Evolutionary conservation across 176 grass and related monocot genomes (phyloP).

Genomic region (Oryza australiensis): DNA sequence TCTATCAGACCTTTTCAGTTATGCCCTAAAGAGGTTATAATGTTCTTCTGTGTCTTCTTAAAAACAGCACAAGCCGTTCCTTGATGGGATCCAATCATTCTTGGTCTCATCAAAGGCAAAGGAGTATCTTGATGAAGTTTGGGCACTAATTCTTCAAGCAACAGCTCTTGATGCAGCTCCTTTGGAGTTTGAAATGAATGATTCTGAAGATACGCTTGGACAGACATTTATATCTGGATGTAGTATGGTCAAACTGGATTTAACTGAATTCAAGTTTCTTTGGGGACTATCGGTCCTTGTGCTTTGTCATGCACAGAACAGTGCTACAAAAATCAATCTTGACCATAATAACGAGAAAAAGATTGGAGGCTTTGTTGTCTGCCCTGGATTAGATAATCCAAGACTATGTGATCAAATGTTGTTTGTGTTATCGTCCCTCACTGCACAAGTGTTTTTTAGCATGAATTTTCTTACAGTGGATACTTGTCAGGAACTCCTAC

Average conservation of each 20-base stretch:
- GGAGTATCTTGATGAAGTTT: conserved; percentile 78
- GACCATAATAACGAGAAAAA: conserved; percentile 32
- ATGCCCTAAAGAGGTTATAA: conserved; percentile 2
- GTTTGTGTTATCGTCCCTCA: conserved; percentile 61
- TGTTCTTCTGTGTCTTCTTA: conserved; percentile 27
- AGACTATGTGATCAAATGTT: conserved; percentile 61
- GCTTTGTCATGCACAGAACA: conserved; percentile 60
- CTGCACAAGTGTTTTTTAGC: conserved; percentile 76
- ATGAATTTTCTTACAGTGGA: conserved; percentile 61
- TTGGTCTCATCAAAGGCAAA: conserved; percentile 85
- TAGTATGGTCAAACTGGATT: conserved; percentile 78
- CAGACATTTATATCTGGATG: conserved; percentile 69
- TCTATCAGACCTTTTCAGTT: conserved; percentile 27
- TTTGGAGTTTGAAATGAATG: conserved; percentile 49
- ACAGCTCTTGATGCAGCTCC: conserved; percentile 71
- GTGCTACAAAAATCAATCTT: conserved; percentile 47
- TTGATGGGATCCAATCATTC: conserved; percentile 92
- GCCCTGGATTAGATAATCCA: conserved; percentile 45
- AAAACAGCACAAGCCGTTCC: conserved; percentile 86
- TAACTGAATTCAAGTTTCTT: conserved; percentile 75
- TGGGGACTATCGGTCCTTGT: conserved; percentile 77
- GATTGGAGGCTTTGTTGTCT: conserved; percentile 40
- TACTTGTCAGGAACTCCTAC: conserved; percentile 73
- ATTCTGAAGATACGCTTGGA: conserved; percentile 40
- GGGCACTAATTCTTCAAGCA: conserved; percentile 89